Evolutionary conservation across 352 stramenopile genomes (phyloP), one percentile per base, ranked within the genome.

Genomic region (Phytophthora tubulina): DNA sequence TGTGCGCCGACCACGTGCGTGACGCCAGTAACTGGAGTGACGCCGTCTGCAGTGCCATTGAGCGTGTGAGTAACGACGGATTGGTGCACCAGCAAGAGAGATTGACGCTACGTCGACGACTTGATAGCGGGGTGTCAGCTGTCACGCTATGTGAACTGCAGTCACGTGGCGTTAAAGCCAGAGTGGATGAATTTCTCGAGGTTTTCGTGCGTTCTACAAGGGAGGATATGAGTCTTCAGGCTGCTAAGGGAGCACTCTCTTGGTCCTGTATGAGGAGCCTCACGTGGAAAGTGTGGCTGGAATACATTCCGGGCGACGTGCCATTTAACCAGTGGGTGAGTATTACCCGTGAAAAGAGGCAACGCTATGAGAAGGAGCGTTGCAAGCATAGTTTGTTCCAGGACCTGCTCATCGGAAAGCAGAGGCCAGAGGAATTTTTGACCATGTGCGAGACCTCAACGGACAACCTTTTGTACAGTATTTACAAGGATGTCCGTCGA

Each of bases 231-330:
- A 66, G 77, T 35, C 49, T 79, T 0, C 82, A 93, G 55, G 84
- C 82, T 2, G 81, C 86, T 38, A 85, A 90, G 53, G 85, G 87
- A 9, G 85, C 79, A 4, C 68, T 94, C 10, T 81, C 84, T 32
- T 93, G 85, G 85, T 92, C 84, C 0, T 92, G 87, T 55, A 82
- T 94, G 75, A 81, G 87, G 7, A 91, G 80, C 55, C 38, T 94
- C 6, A 73, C 77, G 30, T 94, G 87, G 87, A 91, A 90, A 53
- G 51, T 93, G 27, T 94, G 87, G 87, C 73, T 94, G 3, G 76
- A 86, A 1, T 84, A 81, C 27, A 57, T 94, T 6, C 85, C 87
- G 2, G 27, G 39, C 3, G 74, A 87, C 35, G 38, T 82, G 2
- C 75, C 84, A 10, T 89, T 94, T 39, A 55, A 50, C 0, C 60